Conservation (phyloP, 805 yeast genomes). For the Starmerella powellii region DNA sequence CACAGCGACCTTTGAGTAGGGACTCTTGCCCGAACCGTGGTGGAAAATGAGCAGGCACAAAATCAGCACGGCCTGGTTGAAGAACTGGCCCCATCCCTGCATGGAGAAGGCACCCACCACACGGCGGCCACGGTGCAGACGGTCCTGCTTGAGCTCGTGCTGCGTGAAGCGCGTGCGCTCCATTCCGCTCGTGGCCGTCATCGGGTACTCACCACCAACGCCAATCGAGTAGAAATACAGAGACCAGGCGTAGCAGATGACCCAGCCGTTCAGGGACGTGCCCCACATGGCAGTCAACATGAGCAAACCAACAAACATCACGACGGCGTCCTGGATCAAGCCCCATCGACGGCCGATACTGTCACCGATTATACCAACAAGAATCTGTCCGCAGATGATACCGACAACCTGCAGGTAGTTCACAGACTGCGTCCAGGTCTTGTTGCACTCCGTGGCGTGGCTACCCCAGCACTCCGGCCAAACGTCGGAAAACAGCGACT, state of each 20-base stretch:
- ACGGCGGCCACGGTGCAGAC: constrained; percentile 33
- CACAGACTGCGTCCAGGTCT: constrained; percentile 30
- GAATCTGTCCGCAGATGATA: constrained; percentile 50
- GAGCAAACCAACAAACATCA: constrained; percentile 45
- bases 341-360: constrained; percentile 51
- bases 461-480: constrained; percentile 32
- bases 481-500: constrained; percentile 25
- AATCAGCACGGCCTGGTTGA: constrained; percentile 27
- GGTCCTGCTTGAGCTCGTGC: constrained; percentile 27
- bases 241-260: constrained; percentile 37
- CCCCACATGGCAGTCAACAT: constrained; percentile 54
- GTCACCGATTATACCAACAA: constrained; percentile 47
- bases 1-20: constrained; percentile 28
- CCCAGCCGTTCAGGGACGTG: constrained; percentile 42
- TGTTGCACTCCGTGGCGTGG: constrained; percentile 26
- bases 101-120: constrained; percentile 29
- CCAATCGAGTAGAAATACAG: constrained; percentile 42
- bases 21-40: constrained; percentile 24
- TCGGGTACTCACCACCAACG: constrained; percentile 59
- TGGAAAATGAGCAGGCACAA: constrained; percentile 25
- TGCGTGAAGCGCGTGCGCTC: constrained; percentile 39
- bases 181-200: constrained; percentile 49
- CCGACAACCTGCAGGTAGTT: constrained; percentile 33
- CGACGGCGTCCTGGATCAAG: constrained; percentile 44
- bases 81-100: constrained; percentile 30